Base-by-base conservation (phyloP, 768 basidiomycete genomes). In the Sporobolomyces pararoseus region DNA sequence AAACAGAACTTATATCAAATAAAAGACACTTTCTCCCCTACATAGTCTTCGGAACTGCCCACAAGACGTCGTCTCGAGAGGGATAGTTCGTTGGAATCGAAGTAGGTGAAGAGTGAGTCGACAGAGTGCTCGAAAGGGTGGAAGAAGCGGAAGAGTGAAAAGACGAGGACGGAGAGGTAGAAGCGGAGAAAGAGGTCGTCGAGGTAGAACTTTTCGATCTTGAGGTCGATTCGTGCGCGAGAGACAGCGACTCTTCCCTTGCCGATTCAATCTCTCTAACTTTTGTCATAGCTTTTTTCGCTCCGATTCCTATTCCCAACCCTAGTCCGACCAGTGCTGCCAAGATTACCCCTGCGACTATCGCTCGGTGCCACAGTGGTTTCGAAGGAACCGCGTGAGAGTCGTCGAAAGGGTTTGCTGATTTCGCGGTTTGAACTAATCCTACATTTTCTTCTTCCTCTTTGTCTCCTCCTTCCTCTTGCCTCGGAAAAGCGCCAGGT, bases 331-430 rank as follows among this genome's bases (percentile, higher is more conserved):
- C 3, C 7, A 54, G 12, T 4, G 53, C 53, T 17, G 31, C 29
- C 9, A 54, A 21, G 53, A 54, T 34, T 4, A 23, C 21, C 5
- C 29, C 31, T 4, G 53, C 53, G 31, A 54, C 53, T 25, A 54
- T 54, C 53, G 31, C 53, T 10, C 53, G 53, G 19, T 54, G 53
- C 53, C 53, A 54, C 13, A 54, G 12, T 7, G 53, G 53, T 23
- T 54, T 54, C 53, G 32, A 12, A 4, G 53, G 31, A 34, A 54
- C 31, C 3, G 53, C 53, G 53, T 54, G 29, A 14, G 53, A 54
- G 19, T 54, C 53, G 53, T 34, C 31, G 53, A 54, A 54, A 17
- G 53, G 53, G 51, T 52, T 52, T 52, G 51, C 31, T 12, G 51
- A 27, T 7, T 10, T 27, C n/a, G n/a, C n/a, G n/a, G n/a, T n/a